Conservation (phyloP, 2,329 filamentous ascomycete genomes). For the Aspergillus aculeatinus region DNA sequence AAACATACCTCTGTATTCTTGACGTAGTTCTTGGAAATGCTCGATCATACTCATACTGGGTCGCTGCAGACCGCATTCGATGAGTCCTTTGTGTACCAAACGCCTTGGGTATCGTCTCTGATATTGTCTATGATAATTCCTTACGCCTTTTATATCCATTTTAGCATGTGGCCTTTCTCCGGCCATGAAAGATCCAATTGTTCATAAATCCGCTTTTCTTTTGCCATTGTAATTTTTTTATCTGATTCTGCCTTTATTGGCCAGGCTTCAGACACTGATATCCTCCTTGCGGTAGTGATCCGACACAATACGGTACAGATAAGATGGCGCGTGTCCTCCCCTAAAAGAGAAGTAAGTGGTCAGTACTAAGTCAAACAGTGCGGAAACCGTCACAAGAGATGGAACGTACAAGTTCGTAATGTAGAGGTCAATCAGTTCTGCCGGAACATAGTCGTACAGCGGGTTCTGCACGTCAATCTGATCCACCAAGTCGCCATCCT, state of each 20-base stretch:
- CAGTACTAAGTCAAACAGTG: neutral
- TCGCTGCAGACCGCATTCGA: too few relatives aligned
- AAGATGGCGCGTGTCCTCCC: conserved; percentile 63
- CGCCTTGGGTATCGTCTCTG: conserved; percentile 17
- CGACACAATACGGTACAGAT: conserved; percentile 63
- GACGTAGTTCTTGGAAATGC: neutral
- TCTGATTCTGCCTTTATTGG: neutral
- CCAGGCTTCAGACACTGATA: conserved; percentile 46
- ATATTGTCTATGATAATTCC: conserved; percentile 15
- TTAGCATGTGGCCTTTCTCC: neutral
- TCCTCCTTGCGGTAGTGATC: conserved; percentile 66
- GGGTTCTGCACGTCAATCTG: conserved; percentile 76
- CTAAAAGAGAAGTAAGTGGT: conserved; percentile 31
- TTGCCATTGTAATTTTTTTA: conserved; percentile 17
- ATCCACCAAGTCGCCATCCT: conserved; percentile 76
- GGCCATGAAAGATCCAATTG: neutral
- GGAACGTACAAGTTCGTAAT: conserved; percentile 75
- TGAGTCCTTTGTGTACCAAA: neutral
- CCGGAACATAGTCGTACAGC: conserved; percentile 77
- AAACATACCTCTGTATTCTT: too few relatives aligned
- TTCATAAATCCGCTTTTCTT: conserved; percentile 7
- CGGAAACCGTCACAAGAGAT: neutral
- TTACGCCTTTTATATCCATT: conserved; percentile 10
- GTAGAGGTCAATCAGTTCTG: conserved; percentile 60
- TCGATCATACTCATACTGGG: too few relatives aligned